Conservation (phyloP, 768 basidiomycete species). For the Russula compacta region DNA sequence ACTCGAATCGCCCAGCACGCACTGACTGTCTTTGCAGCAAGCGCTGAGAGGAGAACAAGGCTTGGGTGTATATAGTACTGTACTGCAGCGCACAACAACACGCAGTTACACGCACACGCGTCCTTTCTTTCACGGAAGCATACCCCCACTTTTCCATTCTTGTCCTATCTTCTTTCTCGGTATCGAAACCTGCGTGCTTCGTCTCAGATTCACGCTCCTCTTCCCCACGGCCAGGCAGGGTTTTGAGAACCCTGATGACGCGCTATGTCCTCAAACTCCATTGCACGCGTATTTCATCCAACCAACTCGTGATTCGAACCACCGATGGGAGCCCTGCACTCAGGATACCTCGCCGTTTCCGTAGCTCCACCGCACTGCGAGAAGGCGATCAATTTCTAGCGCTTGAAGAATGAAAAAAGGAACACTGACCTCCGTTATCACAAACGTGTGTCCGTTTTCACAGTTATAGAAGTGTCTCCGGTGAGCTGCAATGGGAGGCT, state of each 20-base stretch:
- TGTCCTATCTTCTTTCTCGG: neutral
- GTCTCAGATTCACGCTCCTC: constrained; percentile 18
- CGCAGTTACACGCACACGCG: neutral
- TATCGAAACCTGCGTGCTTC: too few relatives aligned
- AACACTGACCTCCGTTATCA: constrained; percentile 44
- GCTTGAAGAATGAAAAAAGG: neutral
- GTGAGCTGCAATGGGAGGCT: constrained; percentile 17
- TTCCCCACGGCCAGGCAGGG: constrained; percentile 28
- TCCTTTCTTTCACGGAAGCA: neutral
- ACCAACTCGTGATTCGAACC: constrained; percentile 37
- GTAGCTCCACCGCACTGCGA: constrained; percentile 51
- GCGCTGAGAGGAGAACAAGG: neutral
- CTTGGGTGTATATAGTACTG: too few relatives aligned
- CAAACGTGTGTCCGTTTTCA: constrained; percentile 51
- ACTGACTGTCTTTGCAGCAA: constrained; percentile 6
- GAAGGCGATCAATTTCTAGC: constrained; percentile 1
- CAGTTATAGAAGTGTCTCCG: constrained; percentile 29
- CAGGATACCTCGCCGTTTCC: constrained; percentile 40
- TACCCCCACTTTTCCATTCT: neutral
- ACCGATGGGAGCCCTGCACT: constrained; percentile 48
- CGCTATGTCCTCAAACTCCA: constrained; percentile 40
- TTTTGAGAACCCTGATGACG: constrained; percentile 23
- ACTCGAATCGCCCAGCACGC: neutral
- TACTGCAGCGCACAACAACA: too few relatives aligned
- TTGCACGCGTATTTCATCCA: constrained; percentile 35